phyloP scores from a whole-genome alignment of 129 eudicot genomes.

The Tagetes erecta region DNA sequence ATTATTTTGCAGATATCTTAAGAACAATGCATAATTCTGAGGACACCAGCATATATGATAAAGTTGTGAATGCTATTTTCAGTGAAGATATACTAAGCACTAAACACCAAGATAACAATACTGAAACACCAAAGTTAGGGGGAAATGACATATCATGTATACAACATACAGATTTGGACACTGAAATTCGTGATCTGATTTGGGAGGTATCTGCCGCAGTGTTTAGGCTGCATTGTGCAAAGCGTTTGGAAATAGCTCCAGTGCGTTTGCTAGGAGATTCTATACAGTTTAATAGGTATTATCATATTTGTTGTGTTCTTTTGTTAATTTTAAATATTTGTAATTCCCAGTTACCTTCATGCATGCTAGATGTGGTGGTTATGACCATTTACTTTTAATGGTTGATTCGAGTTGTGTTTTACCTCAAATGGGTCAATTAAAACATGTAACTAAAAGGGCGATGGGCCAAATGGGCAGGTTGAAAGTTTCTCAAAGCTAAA shows the following conservation, averaged over 20 bases:
- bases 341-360: constrained; percentile 3
- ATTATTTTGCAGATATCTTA: constrained; percentile 53
- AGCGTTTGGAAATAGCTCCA: constrained; percentile 79
- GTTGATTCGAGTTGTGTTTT: constrained; percentile 1
- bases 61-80: constrained; percentile 78
- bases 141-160: constrained; percentile 49
- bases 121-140: constrained; percentile 48
- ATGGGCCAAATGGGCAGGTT: not conserved
- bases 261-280: constrained; percentile 67
- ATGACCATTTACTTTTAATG: constrained; percentile 2
- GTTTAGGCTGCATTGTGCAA: constrained; percentile 79
- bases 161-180: constrained; percentile 57
- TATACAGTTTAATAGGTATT: constrained; percentile 55
- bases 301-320: not conserved
- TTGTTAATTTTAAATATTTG: constrained; percentile 1
- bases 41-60: constrained; percentile 74
- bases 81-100: constrained; percentile 60
- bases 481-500: not conserved
- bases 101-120: constrained; percentile 47
- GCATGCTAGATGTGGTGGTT: not conserved
- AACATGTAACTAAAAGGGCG: not conserved
- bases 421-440: not conserved
- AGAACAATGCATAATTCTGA: constrained; percentile 86
- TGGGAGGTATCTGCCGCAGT: constrained; percentile 54
- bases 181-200: constrained; percentile 73